Conservation (phyloP, 169 alveolate genomes). For the Eimeria necatrix region DNA sequence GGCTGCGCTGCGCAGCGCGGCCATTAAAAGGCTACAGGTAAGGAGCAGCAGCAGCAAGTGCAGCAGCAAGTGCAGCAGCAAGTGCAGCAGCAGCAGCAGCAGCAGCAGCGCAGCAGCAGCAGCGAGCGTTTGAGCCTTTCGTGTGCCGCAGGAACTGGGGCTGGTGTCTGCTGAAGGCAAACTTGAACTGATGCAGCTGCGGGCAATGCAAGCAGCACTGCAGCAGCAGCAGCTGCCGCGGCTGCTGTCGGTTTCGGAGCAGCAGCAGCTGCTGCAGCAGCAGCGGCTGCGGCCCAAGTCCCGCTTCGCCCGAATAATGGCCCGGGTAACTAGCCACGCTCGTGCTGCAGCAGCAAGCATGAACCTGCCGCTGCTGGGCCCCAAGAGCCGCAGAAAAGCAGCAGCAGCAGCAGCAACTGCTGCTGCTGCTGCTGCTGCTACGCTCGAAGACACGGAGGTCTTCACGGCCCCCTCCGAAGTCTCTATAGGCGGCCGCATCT, state of each 20-base stretch:
- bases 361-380: conserved; percentile 5
- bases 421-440: conserved; percentile 42
- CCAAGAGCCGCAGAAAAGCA: conserved; percentile 18
- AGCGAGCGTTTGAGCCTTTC: not conserved
- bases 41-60: not conserved
- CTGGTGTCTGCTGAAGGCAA: conserved; percentile 10
- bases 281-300: conserved; percentile 47
- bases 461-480: conserved; percentile 20
- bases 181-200: conserved; percentile 19
- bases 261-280: conserved; percentile 51
- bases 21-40: conserved; percentile 16
- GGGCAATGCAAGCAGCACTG: conserved; percentile 46
- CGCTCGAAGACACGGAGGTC: not conserved
- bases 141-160: conserved; percentile 36
- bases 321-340: conserved; percentile 8
- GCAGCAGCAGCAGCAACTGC: conserved; percentile 51
- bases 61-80: not conserved
- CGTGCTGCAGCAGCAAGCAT: conserved; percentile 62
- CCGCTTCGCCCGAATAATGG: not conserved
- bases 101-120: conserved; percentile 20
- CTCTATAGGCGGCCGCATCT: conserved; percentile 2
- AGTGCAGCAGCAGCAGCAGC: not conserved
- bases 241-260: not conserved
- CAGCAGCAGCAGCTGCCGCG: conserved; percentile 33
- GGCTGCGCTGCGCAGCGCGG: conserved; percentile 30